Conservation (phyloP, 1,284 basidiomycete species). For the Lignosus rhinocerotis region DNA sequence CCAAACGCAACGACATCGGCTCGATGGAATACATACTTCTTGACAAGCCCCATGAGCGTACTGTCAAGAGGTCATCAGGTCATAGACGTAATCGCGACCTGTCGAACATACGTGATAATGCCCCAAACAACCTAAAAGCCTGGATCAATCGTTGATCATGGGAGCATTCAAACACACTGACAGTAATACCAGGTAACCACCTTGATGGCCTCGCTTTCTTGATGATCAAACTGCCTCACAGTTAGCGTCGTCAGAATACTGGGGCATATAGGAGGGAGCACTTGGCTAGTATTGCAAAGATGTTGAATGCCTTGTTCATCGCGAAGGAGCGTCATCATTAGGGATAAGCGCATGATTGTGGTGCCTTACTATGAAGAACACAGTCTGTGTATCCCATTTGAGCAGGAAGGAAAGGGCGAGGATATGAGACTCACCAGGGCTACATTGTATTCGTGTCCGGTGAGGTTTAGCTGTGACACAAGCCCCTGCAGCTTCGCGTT, state of each 20-base stretch:
- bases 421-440: conserved; percentile 47
- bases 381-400: conserved; percentile 44
- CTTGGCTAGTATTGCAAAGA: conserved; percentile 64
- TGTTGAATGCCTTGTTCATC: conserved; percentile 50
- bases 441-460: conserved; percentile 61
- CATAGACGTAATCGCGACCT: no score
- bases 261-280: conserved; percentile 28
- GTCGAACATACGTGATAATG: conserved; percentile 11
- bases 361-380: conserved; percentile 62
- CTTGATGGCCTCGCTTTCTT: conserved; percentile 35
- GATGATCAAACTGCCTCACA: conserved; percentile 27
- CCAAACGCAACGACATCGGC: no score
- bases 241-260: not conserved
- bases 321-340: not conserved
- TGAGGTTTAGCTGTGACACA: conserved; percentile 50
- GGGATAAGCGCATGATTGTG: no score
- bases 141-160: not conserved
- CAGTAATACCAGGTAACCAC: conserved; percentile 33
- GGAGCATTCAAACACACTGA: not conserved
- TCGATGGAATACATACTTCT: conserved; percentile 40
- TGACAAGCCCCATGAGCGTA: conserved; percentile 63
- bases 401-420: not conserved
- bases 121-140: conserved; percentile 24
- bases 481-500: conserved; percentile 68
- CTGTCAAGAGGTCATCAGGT: conserved; percentile 29